Evolutionary conservation across 208 protist species (phyloP), one percentile per base, ranked within the genome.

Genomic region (Wallacemonas sp.): DNA sequence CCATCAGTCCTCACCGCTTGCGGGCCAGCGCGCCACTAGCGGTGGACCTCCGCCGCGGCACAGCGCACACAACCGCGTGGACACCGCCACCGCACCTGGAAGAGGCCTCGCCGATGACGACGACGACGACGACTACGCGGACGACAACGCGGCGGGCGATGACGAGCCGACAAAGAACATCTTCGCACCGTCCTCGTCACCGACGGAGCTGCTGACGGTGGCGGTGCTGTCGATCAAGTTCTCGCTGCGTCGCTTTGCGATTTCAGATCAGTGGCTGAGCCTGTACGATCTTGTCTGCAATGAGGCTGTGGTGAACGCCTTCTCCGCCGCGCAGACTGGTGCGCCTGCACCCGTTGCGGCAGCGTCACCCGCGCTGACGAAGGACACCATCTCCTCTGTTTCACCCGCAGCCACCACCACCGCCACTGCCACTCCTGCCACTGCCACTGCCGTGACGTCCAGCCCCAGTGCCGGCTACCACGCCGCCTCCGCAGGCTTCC

Each of bases 211-310:
- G 21, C 32, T 92, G 24, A 72, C 61, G 14, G 63, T 87, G 27
- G 68, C 70, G 1, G 83, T 87, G 54, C 65, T 94, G 27, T 80
- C 85, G 2, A 63, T 88, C 38, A 81, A 90, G 33, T 93, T 96
- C 47, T 91, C 88, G 21, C 72, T 96, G 30, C 69, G 78, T 54
- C 86, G 87, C n/a, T 83, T 96, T 41, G 82, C 88, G 39, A 63
- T 96, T 19, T 92, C 88, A 6, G 82, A 89, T 56, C 88, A 93
- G 74, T 96, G 91, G 91, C 75, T 93, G 43, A 74, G 69, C 32
- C 58, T 94, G 32, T 86, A 88, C 72, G 88, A 96, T 60, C 80
- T 82, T 56, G 61, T 90, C 43, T 88, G 78, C 68, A 91, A 93
- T 70, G 86, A 93, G 68, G 67, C 70, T 2, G 76, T 94, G 12